phyloP scores from a whole-genome alignment of 169 alveolate genomes.

The Plasmodium gallinaceum region DNA sequence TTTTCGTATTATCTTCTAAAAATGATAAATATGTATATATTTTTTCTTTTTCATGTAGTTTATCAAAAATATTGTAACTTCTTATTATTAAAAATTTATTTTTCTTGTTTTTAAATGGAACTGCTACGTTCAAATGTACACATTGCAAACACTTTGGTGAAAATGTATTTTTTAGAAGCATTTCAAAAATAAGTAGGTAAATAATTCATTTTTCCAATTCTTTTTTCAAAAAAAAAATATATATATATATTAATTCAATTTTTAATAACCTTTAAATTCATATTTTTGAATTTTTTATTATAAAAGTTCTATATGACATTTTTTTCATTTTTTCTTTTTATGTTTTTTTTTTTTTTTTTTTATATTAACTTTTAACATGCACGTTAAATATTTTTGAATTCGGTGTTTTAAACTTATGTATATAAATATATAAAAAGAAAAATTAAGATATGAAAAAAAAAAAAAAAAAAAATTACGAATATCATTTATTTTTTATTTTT shows the following conservation, averaged over 20 bases:
- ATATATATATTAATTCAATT: background rate
- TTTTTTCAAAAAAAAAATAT: conserved; percentile 17
- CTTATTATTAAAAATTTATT: conserved; percentile 6
- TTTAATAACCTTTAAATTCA: background rate
- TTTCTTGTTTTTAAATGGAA: conserved; percentile 30
- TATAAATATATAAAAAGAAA: too few species aligned
- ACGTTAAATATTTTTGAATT: too few species aligned
- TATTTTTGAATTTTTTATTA: too few species aligned
- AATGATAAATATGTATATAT: conserved; percentile 6
- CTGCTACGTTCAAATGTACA: conserved; percentile 39
- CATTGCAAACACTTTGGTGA: conserved; percentile 31
- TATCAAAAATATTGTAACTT: conserved; percentile 20
- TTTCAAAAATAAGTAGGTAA: conserved; percentile 39
- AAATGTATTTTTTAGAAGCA: conserved; percentile 49
- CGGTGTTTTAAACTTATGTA: too few species aligned
- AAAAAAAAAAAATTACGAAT: too few species aligned
- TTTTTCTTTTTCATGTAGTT: conserved; percentile 13
- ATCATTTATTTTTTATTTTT: too few species aligned
- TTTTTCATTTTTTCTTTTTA: too few species aligned
- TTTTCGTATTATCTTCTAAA: background rate
- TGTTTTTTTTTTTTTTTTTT: too few species aligned
- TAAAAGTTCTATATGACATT: too few species aligned
- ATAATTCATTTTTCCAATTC: conserved; percentile 28
- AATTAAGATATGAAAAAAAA: too few species aligned
- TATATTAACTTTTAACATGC: too few species aligned